Percentiles rank a stretch among this genome's conserved stretches.
Evolutionary conservation across 139 green algal species (phyloP).

Genomic region (Chlorella sp.): DNA sequence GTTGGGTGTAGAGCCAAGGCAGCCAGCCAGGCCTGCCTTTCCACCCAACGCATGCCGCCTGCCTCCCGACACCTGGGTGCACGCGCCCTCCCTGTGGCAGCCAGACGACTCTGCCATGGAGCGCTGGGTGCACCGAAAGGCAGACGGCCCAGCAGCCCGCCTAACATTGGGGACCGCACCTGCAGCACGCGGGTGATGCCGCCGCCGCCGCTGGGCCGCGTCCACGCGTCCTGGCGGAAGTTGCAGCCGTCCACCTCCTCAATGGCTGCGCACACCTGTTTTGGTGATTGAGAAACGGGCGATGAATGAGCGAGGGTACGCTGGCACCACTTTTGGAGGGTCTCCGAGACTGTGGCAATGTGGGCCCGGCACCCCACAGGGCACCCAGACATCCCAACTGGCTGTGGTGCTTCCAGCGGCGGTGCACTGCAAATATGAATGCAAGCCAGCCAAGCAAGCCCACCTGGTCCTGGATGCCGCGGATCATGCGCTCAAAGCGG

Average conservation of each 20-base stretch:
- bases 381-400: too few relatives aligned
- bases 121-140: too few relatives aligned
- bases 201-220: slow-evolving; percentile 86
- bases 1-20: too few relatives aligned
- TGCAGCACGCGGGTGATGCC: slow-evolving; percentile 96
- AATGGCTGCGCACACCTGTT: slow-evolving; percentile 86
- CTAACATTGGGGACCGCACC: slow-evolving; percentile 22
- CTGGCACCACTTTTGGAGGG: background rate
- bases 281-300: background rate
- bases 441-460: slow-evolving; percentile 28
- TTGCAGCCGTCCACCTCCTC: slow-evolving; percentile 88
- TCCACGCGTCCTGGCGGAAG: slow-evolving; percentile 97
- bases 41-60: too few relatives aligned
- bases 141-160: too few relatives aligned
- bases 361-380: too few relatives aligned
- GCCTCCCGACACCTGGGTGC: too few relatives aligned
- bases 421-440: background rate
- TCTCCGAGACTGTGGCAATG: too few relatives aligned
- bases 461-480: slow-evolving; percentile 87
- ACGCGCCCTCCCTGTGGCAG: too few relatives aligned
- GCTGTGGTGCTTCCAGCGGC: too few relatives aligned
- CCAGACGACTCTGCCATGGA: too few relatives aligned
- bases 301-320: background rate
- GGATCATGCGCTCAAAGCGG: slow-evolving; percentile 52
- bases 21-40: too few relatives aligned